Evolutionary conservation across 1,139 yeast genomes (phyloP), one percentile per base, ranked within the genome.

Genomic region (Saccharomyces hybrid): DNA sequence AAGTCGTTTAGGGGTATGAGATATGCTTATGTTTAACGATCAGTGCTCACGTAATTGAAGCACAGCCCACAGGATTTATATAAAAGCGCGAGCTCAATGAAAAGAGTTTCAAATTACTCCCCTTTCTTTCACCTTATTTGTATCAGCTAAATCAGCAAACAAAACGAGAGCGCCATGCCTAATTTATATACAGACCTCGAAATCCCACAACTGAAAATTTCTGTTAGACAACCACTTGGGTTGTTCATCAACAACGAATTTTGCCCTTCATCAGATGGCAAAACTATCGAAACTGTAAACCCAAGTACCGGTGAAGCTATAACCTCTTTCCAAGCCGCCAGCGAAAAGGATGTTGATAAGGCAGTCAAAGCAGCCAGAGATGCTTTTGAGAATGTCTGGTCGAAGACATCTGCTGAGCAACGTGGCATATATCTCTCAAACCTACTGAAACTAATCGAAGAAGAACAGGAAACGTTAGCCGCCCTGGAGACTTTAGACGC

Each of bases 351-450:
- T 64, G 85, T 89, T 46, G 89, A 89, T 67, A 62, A 69, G 51
- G 96, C 96, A 1, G 96, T 88, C 2, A 73, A 72, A 7, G 84
- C 86, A 26, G 96, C 96, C 13, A 75, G 82, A 55, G 70, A 72
- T 20, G 95, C 95, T 4, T 88, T 83, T 75, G 77, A 80, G 53
- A 59, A 64, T 14, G 65, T 66, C 4, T 82, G 86, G 83, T 73
- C 75, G 53, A 69, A 74, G 58, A 66, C 74, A 26, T 67, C 80
- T 2, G 79, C 81, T n/a, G 65, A 73, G 25, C 78, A 76, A 55
- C 76, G 82, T 51, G 78, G 81, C 23, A 69, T 67, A 28, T 64
- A 80, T 47, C 69, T 84, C 56, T 68, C 66, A 67, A 81, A 78
- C 65, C 68, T 83, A 56, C 82, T 82, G 5, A 78, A 76, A 31